Percentiles rank a stretch among this genome's conserved stretches.
These are phyloP conservation scores for Celoporthe dispersa DNA, from an alignment of 2,329 filamentous ascomycete species.

Conservation along the genomic window DNA sequence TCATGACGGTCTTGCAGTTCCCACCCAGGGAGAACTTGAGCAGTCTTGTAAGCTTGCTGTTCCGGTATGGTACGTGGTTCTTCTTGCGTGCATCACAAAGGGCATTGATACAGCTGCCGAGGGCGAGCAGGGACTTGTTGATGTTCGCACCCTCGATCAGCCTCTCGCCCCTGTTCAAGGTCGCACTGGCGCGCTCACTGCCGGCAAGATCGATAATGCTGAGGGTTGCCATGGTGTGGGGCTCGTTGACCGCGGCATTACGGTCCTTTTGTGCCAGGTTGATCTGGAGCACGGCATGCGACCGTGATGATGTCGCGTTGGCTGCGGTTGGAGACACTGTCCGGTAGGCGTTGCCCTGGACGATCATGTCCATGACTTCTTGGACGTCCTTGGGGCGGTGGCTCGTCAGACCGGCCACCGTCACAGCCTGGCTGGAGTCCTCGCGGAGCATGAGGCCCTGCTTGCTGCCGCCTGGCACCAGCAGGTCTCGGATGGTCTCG, in stretches of 20 bases:
- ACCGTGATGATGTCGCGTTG: conserved; percentile 96
- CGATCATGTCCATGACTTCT: conserved; percentile 99
- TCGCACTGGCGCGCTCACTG: conserved; percentile 93
- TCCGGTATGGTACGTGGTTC: conserved; percentile 95
- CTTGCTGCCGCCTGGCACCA: conserved; percentile 84
- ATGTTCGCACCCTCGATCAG: conserved; percentile 96
- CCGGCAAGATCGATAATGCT: conserved; percentile 98
- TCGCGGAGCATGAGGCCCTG: conserved; percentile 89
- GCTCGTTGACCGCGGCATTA: conserved; percentile 89
- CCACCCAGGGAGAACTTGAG: conserved; percentile 97
- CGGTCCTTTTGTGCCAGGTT: conserved; percentile 94
- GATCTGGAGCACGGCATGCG: conserved; percentile 95
- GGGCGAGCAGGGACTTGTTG: conserved; percentile 94
- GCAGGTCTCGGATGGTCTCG: conserved; percentile 93
- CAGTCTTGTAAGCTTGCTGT: conserved; percentile 93
- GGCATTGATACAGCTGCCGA: conserved; percentile 98
- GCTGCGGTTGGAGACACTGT: conserved; percentile 97
- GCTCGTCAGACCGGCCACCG: conserved; percentile 86
- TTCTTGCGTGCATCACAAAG: conserved; percentile 90
- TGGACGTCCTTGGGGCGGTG: conserved; percentile 89
- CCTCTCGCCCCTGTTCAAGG: conserved; percentile 92
- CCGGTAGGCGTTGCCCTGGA: conserved; percentile 89
- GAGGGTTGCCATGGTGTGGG: conserved; percentile 96
- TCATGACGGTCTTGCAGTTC: conserved; percentile 99
- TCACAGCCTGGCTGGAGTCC: conserved; percentile 91